These are phyloP conservation scores for Chenopodium berlandieri DNA, from an alignment of 148 eudicot genomes.

Conservation along the genomic window DNA sequence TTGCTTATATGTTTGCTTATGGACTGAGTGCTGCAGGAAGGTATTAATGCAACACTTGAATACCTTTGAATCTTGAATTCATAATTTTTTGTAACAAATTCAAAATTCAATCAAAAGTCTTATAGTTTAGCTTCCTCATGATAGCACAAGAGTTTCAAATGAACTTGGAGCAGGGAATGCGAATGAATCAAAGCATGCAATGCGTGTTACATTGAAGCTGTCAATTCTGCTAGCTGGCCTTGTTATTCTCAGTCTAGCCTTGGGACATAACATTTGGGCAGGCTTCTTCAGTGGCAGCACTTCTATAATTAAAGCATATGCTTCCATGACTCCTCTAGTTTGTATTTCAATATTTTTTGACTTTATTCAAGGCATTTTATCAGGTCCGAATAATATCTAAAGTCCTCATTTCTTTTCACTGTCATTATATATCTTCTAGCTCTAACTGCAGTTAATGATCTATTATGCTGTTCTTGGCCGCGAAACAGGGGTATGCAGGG, in stretches of 20 bases:
- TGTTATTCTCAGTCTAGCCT: constrained; percentile 45
- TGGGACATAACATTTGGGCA: constrained; percentile 77
- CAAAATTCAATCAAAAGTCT: background rate
- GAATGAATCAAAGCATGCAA: constrained; percentile 60
- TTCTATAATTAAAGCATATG: constrained; percentile 40
- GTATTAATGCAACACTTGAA: constrained; percentile 22
- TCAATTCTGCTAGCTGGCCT: constrained; percentile 46
- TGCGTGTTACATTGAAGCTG: constrained; percentile 64
- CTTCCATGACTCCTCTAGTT: constrained; percentile 62
- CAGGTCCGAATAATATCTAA: constrained; percentile 40
- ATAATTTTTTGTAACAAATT: background rate
- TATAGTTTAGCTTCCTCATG: background rate
- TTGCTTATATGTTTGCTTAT: constrained; percentile 67
- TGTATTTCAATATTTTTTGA: constrained; percentile 55
- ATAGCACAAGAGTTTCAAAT: constrained; percentile 89
- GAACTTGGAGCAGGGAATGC: constrained; percentile 77
- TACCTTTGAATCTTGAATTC: background rate
- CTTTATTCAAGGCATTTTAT: constrained; percentile 74
- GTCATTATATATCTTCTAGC: background rate
- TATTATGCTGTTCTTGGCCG: background rate
- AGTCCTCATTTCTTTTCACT: background rate
- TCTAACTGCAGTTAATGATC: background rate
- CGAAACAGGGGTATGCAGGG: constrained; percentile 74
- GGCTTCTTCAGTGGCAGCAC: constrained; percentile 54
- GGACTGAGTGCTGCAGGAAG: constrained; percentile 87